phyloP scores from a whole-genome alignment of 805 yeast species.

The Allodekkera sacchari region DNA sequence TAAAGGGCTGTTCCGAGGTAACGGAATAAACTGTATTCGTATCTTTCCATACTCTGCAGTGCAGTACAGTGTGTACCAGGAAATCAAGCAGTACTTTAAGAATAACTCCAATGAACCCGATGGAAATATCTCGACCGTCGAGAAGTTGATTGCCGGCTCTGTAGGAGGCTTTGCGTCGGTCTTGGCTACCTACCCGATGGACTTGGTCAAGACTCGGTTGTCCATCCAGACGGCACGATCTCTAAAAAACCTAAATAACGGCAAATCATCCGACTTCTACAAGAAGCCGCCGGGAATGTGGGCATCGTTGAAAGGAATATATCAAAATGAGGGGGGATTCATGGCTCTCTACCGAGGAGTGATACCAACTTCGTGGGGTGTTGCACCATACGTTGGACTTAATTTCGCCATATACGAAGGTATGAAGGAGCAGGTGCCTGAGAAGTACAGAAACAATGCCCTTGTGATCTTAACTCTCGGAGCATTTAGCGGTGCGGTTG shows the following conservation, averaged over 20 bases:
- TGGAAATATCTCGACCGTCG: conserved; percentile 27
- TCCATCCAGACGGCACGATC: conserved; percentile 76
- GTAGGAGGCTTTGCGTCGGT: conserved; percentile 77
- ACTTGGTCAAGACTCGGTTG: conserved; percentile 80
- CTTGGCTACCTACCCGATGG: conserved; percentile 83
- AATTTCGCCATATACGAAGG: conserved; percentile 87
- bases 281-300: conserved; percentile 61
- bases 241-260: conserved; percentile 33
- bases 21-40: conserved; percentile 80
- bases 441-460: conserved; percentile 22
- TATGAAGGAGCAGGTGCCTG: conserved; percentile 49
- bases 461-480: conserved; percentile 57
- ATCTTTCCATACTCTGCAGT: conserved; percentile 93
- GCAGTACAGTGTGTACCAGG: conserved; percentile 80
- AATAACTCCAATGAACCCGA: conserved; percentile 8
- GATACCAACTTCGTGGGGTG: conserved; percentile 86
- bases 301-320: conserved; percentile 48
- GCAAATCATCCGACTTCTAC: conserved; percentile 22
- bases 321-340: conserved; percentile 74
- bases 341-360: conserved; percentile 75
- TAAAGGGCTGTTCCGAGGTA: conserved; percentile 84
- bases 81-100: conserved; percentile 36
- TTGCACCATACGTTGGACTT: conserved; percentile 92
- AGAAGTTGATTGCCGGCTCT: conserved; percentile 70
- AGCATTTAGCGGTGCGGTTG: conserved; percentile 80